Evolutionary conservation across 805 yeast genomes (phyloP).

Genomic region (Allodekkera sacchari): DNA sequence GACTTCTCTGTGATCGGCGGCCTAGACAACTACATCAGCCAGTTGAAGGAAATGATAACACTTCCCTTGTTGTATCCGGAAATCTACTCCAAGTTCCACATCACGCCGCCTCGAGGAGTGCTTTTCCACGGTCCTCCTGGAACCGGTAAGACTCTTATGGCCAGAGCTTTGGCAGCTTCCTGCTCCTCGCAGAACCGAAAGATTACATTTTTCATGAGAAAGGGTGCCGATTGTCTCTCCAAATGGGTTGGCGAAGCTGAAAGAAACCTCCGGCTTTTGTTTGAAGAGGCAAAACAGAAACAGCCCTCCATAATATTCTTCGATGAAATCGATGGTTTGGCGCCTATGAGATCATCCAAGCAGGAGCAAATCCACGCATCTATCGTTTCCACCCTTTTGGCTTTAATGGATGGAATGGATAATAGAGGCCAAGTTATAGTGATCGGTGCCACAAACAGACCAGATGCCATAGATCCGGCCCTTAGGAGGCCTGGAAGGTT

Average conservation of each 20-base stretch:
- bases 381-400: conserved; percentile 88
- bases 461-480: conserved; percentile 98
- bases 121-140: conserved; percentile 99
- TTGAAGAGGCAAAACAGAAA: conserved; percentile 92
- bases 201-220: conserved; percentile 94
- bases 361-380: conserved; percentile 99
- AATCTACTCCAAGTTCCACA: conserved; percentile 77
- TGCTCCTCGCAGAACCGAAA: conserved; percentile 79
- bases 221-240: conserved; percentile 94
- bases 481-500: conserved; percentile 94
- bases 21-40: conserved; percentile 79
- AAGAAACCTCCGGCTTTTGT: conserved; percentile 78
- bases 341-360: conserved; percentile 94
- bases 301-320: conserved; percentile 95
- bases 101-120: conserved; percentile 96
- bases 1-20: conserved; percentile 84
- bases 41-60: conserved; percentile 94
- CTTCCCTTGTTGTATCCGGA: conserved; percentile 91
- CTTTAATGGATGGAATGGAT: conserved; percentile 99
- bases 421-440: conserved; percentile 97
- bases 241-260: conserved; percentile 99
- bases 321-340: conserved; percentile 96
- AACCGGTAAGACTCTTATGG: conserved; percentile 97
- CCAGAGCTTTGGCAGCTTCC: conserved; percentile 92
- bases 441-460: conserved; percentile 96